Conservation (phyloP, 1,284 basidiomycete species). For the Butyriboletus appendiculatus region DNA sequence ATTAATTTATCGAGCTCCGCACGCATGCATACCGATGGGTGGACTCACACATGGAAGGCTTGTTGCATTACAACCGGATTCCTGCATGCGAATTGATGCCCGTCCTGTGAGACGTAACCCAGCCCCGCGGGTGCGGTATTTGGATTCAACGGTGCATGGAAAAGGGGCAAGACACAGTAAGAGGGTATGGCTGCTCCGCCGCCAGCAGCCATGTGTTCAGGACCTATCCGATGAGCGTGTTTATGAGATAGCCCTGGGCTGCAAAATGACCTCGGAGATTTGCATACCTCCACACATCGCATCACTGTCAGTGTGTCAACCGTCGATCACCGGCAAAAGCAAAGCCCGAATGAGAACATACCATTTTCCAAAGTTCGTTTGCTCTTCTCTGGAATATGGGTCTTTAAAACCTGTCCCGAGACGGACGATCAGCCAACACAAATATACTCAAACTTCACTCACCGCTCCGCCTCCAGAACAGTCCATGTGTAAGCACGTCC, state of each 20-base stretch:
- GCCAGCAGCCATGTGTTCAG: conserved; percentile 45
- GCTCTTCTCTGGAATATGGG: conserved; percentile 59
- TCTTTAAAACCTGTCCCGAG: conserved; percentile 39
- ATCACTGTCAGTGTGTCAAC: conserved; percentile 40
- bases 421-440: background rate
- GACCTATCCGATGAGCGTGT: conserved; percentile 33
- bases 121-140: conserved; percentile 32
- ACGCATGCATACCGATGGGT: background rate
- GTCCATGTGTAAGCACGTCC: conserved; percentile 53
- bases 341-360: conserved; percentile 16
- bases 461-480: conserved; percentile 62
- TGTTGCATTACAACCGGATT: conserved; percentile 54
- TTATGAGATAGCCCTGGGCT: background rate
- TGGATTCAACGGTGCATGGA: conserved; percentile 46
- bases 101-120: conserved; percentile 56
- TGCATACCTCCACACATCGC: conserved; percentile 44
- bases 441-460: background rate
- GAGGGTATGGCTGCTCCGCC: conserved; percentile 48
- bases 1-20: background rate
- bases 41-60: conserved; percentile 26
- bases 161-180: conserved; percentile 54
- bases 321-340: background rate
- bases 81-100: conserved; percentile 48
- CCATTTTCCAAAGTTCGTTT: conserved; percentile 56
- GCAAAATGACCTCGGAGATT: background rate